These are phyloP conservation scores for Fraxinus baroniana DNA, from an alignment of 305 asterid species.

Conservation along the genomic window DNA sequence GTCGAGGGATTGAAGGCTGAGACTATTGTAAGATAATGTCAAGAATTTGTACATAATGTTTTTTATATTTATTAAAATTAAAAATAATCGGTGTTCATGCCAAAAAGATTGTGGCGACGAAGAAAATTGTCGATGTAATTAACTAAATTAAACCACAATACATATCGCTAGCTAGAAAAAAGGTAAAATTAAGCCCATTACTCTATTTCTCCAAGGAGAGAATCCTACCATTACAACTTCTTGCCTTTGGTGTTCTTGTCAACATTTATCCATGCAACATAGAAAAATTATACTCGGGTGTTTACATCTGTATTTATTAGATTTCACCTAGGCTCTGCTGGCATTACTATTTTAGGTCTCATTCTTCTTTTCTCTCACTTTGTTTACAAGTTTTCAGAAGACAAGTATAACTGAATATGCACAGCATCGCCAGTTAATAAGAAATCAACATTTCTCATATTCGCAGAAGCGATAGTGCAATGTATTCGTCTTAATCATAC, in stretches of 20 bases:
- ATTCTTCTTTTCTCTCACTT: neutral
- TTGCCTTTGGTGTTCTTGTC: no score
- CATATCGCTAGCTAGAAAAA: no score
- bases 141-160: no score
- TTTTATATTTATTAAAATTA: no score
- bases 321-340: neutral
- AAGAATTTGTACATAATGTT: neutral
- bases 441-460: neutral
- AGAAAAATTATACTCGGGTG: no score
- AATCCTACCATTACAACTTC: no score
- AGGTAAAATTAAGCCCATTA: no score
- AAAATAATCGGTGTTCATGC: no score
- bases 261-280: no score
- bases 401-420: neutral
- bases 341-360: neutral
- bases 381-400: neutral
- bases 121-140: no score
- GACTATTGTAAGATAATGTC: neutral
- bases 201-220: no score
- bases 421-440: neutral
- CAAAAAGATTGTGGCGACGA: no score
- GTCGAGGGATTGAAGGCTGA: neutral
- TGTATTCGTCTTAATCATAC: neutral
- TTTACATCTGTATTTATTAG: neutral
- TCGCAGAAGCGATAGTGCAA: neutral